Evolutionary conservation across 2,329 filamentous ascomycete species (phyloP).

Genomic region (Metarhizium humberi): DNA sequence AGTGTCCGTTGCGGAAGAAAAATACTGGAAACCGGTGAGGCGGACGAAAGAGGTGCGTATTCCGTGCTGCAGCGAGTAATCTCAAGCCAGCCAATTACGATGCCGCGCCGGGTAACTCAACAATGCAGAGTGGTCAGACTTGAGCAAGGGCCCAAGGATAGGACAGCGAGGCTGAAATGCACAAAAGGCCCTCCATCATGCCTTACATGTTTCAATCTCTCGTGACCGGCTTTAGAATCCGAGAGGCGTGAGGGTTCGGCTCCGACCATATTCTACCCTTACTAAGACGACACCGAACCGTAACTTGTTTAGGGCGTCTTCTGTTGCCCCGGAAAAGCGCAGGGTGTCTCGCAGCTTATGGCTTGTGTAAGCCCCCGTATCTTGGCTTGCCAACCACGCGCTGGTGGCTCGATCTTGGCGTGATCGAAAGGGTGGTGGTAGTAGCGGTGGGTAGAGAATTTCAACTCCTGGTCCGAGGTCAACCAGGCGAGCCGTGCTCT

Average conservation of each 20-base stretch:
- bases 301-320: not conserved
- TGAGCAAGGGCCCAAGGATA: not conserved
- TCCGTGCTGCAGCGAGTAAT: conserved; percentile 2
- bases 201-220: not conserved
- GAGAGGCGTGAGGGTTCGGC: not conserved
- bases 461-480: not conserved
- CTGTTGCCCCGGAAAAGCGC: not conserved
- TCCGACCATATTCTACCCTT: not conserved
- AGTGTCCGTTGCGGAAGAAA: not conserved
- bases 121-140: conserved; percentile 4
- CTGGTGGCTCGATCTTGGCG: not conserved
- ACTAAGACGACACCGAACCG: not conserved
- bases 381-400: not conserved
- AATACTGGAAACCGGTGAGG: conserved; percentile 2
- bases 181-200: not conserved
- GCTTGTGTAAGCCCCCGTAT: not conserved
- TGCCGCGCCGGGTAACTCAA: not conserved
- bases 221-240: not conserved
- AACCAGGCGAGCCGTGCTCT: not conserved
- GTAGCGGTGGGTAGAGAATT: not conserved
- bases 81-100: conserved; percentile 2
- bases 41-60: not conserved
- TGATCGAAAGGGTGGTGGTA: not conserved
- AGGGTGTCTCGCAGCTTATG: not conserved
- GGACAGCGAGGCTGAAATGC: not conserved